Evolutionary conservation across 495 filamentous ascomycete genomes (phyloP), one percentile per base, ranked within the genome.

Genomic region (Penicillium samsonianum): DNA sequence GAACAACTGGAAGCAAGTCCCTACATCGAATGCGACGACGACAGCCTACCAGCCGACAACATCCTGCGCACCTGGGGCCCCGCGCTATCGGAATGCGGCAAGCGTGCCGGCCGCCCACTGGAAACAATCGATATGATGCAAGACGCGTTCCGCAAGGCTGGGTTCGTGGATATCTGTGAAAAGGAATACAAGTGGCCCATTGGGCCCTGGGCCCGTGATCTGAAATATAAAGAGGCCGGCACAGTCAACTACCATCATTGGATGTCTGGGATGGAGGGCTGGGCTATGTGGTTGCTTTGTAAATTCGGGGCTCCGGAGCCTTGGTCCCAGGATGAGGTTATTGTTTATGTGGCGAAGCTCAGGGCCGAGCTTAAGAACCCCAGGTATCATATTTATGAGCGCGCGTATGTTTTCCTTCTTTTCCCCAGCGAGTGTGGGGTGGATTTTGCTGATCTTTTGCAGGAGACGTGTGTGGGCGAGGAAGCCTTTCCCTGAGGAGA

Each of bases 401-500:
- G 55, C 10, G 56, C 55, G 63, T 65, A 35, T 47, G 59, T 54
- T 31, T 4, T 26, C 5, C 37, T 12, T 2, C 10, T 0, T 23
- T 10, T 4, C 16, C 16, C 14, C 25, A 5, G 14, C 1, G 9
- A 3, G 7, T 48, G 38, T 17, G 23, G 23, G n/a, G 40, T 20
- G 44, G 30, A 5, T 10, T 26, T 31, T 17, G 30, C 45, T 44
- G 20, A 50, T 23, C 9, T 20, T 16, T 35, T n/a, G 6, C 42
- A 61, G 59, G 10, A 26, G 55, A 31, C 31, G 59, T 20, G 49
- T 61, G 19, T 61, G 59, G 59, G 59, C 59, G 7, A 31, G 59
- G 9, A 61, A 61, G 40, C 59, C 59, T 16, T 57, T 43, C 9
- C 59, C 77, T 90, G 92, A 31, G 87, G 81, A 45, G 88, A 82